Evolutionary conservation across 2,329 filamentous ascomycete genomes (phyloP), one percentile per base, ranked within the genome.

Genomic region (Monosporascus cannonballus): DNA sequence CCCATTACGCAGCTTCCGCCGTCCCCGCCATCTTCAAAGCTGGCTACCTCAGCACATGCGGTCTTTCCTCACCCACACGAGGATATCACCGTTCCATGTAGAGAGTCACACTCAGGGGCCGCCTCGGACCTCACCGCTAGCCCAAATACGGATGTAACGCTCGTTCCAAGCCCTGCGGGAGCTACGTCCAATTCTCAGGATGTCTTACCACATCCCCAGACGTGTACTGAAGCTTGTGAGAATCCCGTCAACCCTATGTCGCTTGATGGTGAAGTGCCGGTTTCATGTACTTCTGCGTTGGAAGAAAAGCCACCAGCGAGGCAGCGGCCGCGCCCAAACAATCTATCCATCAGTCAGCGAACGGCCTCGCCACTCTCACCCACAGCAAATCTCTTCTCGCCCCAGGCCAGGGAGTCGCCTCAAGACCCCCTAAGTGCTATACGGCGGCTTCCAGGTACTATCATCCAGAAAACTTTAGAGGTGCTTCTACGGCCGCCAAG

Each of bases 401-500:
- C 83, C 4, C 67, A 71, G 56, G 63, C 55, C 54, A 63, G 57
- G 41, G 61, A 70, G 39, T 64, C 71, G 47, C 68, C 72, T 53
- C 64, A 71, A 37, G 67, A 61, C 41, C 74, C 69, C 6, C 61
- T 79, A 5, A 70, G 72, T 37, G 71, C 74, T 0, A 72, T 78
- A 36, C 75, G 76, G 50, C 73, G 77, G 44, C 72, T 87, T 30
- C 80, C 83, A 1, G 73, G 81, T 49, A 79, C 84, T 3, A 80
- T 96, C 30, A 79, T 96, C 25, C 81, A 86, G 52, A 92, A 89
- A 70, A 91, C 90, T 0, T 85, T 82, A 57, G 84, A 89, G 49
- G 78, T 94, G 30, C 78, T 96, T 4, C 73, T 96, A 15, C 84
- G 88, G 0, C 90, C 90, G n/a, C 90, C 92, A 0, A 81, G 86